Evolutionary conservation across 768 basidiomycete species (phyloP).

Genomic region (Rubroboletus satanas): DNA sequence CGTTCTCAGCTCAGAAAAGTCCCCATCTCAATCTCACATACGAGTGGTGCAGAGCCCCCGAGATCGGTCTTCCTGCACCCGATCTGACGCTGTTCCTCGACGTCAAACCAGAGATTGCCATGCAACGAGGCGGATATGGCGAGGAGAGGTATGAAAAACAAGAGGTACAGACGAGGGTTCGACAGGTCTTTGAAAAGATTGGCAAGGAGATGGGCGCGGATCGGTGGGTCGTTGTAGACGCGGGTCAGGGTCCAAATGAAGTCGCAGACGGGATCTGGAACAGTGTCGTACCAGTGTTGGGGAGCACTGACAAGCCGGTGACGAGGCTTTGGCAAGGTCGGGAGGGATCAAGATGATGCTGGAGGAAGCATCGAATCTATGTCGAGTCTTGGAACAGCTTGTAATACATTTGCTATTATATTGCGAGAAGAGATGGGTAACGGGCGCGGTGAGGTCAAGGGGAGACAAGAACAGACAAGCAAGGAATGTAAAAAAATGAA

Average conservation of each 20-base stretch:
- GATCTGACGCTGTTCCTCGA: slow-evolving; percentile 88
- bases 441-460: slow-evolving; percentile 10
- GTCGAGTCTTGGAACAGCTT: slow-evolving; percentile 7
- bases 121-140: slow-evolving; percentile 74
- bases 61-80: slow-evolving; percentile 82
- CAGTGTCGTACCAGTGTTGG: slow-evolving; percentile 40
- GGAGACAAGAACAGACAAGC: slow-evolving; percentile 10
- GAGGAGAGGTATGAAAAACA: slow-evolving; percentile 83
- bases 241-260: slow-evolving; percentile 44
- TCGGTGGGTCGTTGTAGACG: slow-evolving; percentile 60
- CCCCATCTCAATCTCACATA: slow-evolving; percentile 49
- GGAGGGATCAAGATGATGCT: neutral
- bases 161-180: slow-evolving; percentile 67
- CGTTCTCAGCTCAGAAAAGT: slow-evolving; percentile 68
- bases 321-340: slow-evolving; percentile 46
- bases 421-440: slow-evolving; percentile 17
- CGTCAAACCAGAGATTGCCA: slow-evolving; percentile 66
- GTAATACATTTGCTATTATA: slow-evolving; percentile 28
- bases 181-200: slow-evolving; percentile 55
- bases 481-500: slow-evolving; percentile 1
- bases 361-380: neutral
- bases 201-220: slow-evolving; percentile 44
- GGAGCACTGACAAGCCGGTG: slow-evolving; percentile 40
- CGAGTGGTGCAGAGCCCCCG: slow-evolving; percentile 83
- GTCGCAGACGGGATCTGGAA: slow-evolving; percentile 58